phyloP scores from a whole-genome alignment of 768 basidiomycete species.

The Leccinum ochraceum region DNA sequence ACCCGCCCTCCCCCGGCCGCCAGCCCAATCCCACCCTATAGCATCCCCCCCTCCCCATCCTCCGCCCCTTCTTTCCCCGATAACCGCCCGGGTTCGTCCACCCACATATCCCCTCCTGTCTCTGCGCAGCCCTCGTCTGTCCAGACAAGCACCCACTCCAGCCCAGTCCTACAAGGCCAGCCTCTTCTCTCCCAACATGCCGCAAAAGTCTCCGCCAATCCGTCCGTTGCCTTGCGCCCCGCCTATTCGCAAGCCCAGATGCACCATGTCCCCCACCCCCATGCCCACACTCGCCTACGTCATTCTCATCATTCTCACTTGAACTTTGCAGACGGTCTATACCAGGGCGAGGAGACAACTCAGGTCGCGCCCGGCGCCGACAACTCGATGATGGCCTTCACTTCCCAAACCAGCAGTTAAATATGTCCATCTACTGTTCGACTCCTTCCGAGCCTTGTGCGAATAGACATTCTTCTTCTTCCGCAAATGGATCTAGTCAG shows the following conservation, averaged over 20 bases:
- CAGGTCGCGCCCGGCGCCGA: constrained; percentile 32
- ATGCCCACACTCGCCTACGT: constrained; percentile 74
- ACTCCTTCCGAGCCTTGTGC: not conserved
- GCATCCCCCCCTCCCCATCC: constrained; percentile 23
- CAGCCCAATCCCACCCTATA: constrained; percentile 18
- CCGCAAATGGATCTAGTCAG: constrained; percentile 13
- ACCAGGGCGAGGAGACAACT: constrained; percentile 32
- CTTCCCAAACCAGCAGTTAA: constrained; percentile 35
- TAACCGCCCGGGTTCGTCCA: constrained; percentile 11
- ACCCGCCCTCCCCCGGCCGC: constrained; percentile 21
- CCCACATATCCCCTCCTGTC: constrained; percentile 20
- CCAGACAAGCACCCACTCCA: constrained; percentile 24
- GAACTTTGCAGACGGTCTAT: constrained; percentile 43
- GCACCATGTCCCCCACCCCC: constrained; percentile 82
- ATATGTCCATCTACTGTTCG: not conserved
- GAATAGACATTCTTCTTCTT: constrained; percentile 5
- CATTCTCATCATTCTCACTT: constrained; percentile 59
- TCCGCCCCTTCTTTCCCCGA: constrained; percentile 26
- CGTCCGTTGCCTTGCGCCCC: constrained; percentile 53
- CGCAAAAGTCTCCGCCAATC: constrained; percentile 34
- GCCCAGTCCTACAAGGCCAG: constrained; percentile 15
- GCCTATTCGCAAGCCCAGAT: constrained; percentile 62
- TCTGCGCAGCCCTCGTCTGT: constrained; percentile 26
- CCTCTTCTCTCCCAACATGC: constrained; percentile 26
- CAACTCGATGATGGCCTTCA: constrained; percentile 52